phyloP scores from a whole-genome alignment of 768 basidiomycete species.

The Rhodosporidiobolus odoratus region DNA sequence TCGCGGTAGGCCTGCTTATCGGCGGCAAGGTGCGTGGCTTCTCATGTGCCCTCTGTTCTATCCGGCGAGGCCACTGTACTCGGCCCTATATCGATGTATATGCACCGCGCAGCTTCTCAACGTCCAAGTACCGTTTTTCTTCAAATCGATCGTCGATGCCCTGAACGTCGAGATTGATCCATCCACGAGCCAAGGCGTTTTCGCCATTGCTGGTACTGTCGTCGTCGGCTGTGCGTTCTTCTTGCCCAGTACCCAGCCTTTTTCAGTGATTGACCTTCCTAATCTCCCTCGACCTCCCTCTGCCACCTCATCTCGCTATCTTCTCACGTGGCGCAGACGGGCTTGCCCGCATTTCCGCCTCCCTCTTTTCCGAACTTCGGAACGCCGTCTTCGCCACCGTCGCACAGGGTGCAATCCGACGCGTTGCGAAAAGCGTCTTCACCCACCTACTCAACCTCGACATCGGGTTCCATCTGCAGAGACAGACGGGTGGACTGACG shows the following conservation, averaged over 20 bases:
- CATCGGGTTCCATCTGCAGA: conserved; percentile 80
- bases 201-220: conserved; percentile 83
- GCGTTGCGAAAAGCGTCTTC: conserved; percentile 92
- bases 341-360: conserved; percentile 78
- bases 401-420: conserved; percentile 86
- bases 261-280: background rate
- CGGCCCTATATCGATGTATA: conserved; percentile 1
- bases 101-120: conserved; percentile 65
- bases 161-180: conserved; percentile 73
- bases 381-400: conserved; percentile 96
- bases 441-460: conserved; percentile 86
- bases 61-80: background rate
- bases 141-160: conserved; percentile 84
- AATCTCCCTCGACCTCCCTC: background rate
- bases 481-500: conserved; percentile 93
- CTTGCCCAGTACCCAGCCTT: background rate
- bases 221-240: conserved; percentile 76
- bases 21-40: conserved; percentile 68
- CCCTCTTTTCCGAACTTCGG: conserved; percentile 80
- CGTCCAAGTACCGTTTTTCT: conserved; percentile 95
- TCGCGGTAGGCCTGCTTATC: conserved; percentile 74
- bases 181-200: conserved; percentile 64
- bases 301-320: background rate
- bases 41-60: background rate
- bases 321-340: conserved; percentile 59